Evolutionary conservation across 345 rosid species (phyloP), one percentile per base, ranked within the genome.

Genomic region (Populus ilicifolia): DNA sequence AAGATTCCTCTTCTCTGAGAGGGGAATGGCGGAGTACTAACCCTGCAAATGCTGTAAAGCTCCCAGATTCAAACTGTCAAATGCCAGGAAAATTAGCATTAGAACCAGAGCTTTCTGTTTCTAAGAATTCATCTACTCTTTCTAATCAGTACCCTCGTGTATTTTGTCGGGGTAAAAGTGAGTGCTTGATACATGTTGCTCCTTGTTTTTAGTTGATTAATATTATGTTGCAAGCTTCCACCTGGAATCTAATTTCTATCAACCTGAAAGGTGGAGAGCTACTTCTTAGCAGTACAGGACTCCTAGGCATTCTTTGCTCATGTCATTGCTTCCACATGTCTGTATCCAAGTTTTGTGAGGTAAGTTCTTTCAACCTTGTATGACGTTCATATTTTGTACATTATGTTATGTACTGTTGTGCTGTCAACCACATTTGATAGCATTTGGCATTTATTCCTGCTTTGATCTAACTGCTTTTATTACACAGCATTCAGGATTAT

Each of bases 331-430:
- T 73, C 73, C 87, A 85, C 76, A 84, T 83, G 80, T 89, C 92
- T 46, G 85, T 85, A 61, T 82, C 90, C 10, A 83, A 76, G 66
- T 89, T 89, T 80, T 87, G 87, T 54, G 84, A 89, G 90, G 92
- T 89, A 85, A 71, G 48, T 82, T 80, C 44, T 74, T 25, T 67
- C 41, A 75, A 36, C 46, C 2, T 29, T 20, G 66, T 44, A 66
- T 33, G 38, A 16, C 8, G 80, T 69, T 59, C 36, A 35, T 69
- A 61, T 54, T 74, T 44, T 7, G 62, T 12, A 4, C 17, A 16
- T 46, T 3, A 27, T 20, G 13, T 67, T 50, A 43, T 35, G 6
- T 71, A 71, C 39, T 21, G 64, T 18, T 52, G 50, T 30, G 18
- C 25, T 73, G 33, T 70, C 64, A 43, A 21, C 17, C 25, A n/a